phyloP scores from a whole-genome alignment of 2,329 filamentous ascomycete species.

The Aspergillus sp. region DNA sequence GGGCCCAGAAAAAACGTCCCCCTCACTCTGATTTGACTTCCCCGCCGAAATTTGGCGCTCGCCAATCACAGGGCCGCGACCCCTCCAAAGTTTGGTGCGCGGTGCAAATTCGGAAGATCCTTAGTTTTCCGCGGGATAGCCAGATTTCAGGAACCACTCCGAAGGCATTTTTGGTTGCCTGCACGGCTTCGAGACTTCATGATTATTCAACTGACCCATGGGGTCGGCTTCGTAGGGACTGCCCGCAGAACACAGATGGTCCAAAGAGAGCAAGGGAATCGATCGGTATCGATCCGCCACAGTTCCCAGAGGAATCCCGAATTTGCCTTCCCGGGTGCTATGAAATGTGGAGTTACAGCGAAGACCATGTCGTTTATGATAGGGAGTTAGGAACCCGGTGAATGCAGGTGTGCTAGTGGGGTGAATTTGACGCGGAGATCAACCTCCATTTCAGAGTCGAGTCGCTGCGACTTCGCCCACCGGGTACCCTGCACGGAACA shows the following conservation, averaged over 20 bases:
- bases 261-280: neutral
- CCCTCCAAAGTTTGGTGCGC: constrained; percentile 6
- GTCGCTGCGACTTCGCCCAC: too few species aligned
- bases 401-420: neutral
- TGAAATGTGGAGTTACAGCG: neutral
- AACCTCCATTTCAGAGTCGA: neutral
- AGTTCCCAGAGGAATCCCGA: neutral
- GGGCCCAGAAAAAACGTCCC: constrained; percentile 1
- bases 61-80: constrained; percentile 4
- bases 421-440: neutral
- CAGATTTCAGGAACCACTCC: neutral
- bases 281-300: neutral
- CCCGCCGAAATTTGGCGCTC: neutral
- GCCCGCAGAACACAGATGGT: neutral
- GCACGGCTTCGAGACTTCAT: neutral
- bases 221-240: neutral
- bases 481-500: neutral
- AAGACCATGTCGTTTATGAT: neutral
- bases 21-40: neutral
- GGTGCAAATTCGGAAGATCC: constrained; percentile 7
- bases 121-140: constrained; percentile 9
- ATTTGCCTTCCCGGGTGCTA: neutral
- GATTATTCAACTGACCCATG: neutral
- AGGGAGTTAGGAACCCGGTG: neutral
- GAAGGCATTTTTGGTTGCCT: neutral